Base-by-base conservation (phyloP, 2,329 filamentous ascomycete species). In the Aureobasidium lini region DNA sequence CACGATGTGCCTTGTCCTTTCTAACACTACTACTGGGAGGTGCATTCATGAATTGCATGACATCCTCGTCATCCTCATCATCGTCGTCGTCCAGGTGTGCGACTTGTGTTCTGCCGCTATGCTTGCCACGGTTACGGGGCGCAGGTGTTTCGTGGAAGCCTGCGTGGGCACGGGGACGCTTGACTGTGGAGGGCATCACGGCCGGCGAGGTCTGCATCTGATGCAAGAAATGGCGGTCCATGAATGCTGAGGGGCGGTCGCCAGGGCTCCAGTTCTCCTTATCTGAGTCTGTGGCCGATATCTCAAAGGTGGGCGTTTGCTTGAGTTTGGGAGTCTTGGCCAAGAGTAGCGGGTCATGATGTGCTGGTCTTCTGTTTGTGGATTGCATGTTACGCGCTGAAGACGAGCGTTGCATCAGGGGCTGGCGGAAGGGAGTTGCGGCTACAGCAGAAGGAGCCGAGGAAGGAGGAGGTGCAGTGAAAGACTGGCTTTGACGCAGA, bases 211-310 rank as follows among this genome's bases (percentile, higher is more conserved):
- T 50, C 13, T 18, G 18, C 52, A 58, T 54, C 13, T 46, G 44
- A 16, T 43, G 46, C 40, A 54, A n/a, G 50, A 65, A 53, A 23
- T 60, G 59, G 29, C 78, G 63, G 77, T 79, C 1, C 31, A 57
- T 43, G 42, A 47, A 57, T 16, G 54, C 54, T 13, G 54, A 57
- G 28, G 54, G 54, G 31, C 54, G 54, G 6, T 57, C 54, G 5
- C 52, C 52, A 79, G 86, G 68, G 77, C 83, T 82, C 83, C 90
- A 95, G 69, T 97, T 97, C 76, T 97, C 93, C 75, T 97, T 97
- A 71, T 97, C 93, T 1, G 90, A 96, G 67, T 96, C 92, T 50
- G 84, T 71, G 75, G 83, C 83, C 70, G 66, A 77, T 66, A 72
- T 77, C 72, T 77, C 74, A 28, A 79, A 76, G 39, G 68, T 70